Evolutionary conservation across 2,329 filamentous ascomycete species (phyloP).

Genomic region (Pseudogymnoascus destructans): DNA sequence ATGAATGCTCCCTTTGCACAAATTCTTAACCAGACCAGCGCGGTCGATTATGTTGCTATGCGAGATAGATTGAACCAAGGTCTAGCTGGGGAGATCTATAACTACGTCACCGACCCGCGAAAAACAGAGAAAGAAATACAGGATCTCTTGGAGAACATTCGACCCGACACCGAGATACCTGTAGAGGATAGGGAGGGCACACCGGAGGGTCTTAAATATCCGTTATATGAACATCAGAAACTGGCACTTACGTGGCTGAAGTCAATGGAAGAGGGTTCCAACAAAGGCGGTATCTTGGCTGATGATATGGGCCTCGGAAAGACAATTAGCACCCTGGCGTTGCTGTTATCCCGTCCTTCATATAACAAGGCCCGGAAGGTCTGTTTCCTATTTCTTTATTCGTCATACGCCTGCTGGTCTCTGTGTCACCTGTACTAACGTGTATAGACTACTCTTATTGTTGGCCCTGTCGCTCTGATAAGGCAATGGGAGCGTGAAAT

Average conservation of each 20-base stretch:
- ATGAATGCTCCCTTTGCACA: constrained; percentile 7
- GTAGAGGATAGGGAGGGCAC: constrained; percentile 52
- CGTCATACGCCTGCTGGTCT: neutral
- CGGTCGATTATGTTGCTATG: neutral
- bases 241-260: constrained; percentile 66
- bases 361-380: constrained; percentile 7
- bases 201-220: constrained; percentile 52
- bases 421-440: constrained; percentile 22
- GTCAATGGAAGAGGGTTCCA: constrained; percentile 55
- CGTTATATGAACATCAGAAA: constrained; percentile 71
- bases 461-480: constrained; percentile 68
- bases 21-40: constrained; percentile 8
- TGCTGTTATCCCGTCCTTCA: constrained; percentile 31
- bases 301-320: constrained; percentile 80
- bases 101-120: constrained; percentile 30
- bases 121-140: constrained; percentile 54
- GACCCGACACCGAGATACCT: constrained; percentile 54
- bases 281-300: constrained; percentile 64
- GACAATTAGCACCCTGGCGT: constrained; percentile 67
- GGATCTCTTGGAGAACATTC: constrained; percentile 57
- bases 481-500: constrained; percentile 81
- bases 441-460: constrained; percentile 62
- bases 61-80: constrained; percentile 2
- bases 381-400: constrained; percentile 1
- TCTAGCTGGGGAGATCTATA: constrained; percentile 2